A percentile compares a stretch with the other conserved stretches of the same genome.
Evolutionary conservation across 768 basidiomycete genomes (phyloP).

Genomic region (Suillus placidus): DNA sequence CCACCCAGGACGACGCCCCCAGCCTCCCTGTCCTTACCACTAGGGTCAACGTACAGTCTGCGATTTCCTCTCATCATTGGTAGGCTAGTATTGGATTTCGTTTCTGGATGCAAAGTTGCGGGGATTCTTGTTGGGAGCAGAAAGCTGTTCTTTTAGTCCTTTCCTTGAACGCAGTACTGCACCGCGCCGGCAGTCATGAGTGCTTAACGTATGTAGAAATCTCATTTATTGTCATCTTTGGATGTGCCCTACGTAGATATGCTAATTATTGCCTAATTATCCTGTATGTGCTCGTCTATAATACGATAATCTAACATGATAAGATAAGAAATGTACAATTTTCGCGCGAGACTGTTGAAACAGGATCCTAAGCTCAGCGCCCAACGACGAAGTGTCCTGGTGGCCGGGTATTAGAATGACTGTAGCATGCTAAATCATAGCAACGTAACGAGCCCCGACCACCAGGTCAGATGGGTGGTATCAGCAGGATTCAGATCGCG

Average conservation of each 20-base stretch:
- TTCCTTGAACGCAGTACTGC: background rate
- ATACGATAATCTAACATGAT: too few species aligned
- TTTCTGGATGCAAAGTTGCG: background rate
- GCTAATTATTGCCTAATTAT: too few species aligned
- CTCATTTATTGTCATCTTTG: too few species aligned
- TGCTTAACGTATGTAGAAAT: constrained; percentile 6
- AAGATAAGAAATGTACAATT: too few species aligned
- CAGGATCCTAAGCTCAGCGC: too few species aligned
- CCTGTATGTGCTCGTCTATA: too few species aligned
- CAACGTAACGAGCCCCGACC: constrained; percentile 40
- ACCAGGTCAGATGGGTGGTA: constrained; percentile 54
- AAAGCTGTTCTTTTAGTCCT: background rate
- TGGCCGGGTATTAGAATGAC: background rate
- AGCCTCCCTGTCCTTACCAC: background rate
- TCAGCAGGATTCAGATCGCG: constrained; percentile 31
- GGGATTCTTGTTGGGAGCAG: background rate
- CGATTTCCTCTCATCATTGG: background rate
- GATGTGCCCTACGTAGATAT: background rate
- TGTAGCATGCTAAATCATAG: background rate
- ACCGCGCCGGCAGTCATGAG: background rate
- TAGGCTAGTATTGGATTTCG: background rate
- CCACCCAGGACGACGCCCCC: background rate
- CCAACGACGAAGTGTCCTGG: background rate
- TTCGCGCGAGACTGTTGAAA: too few species aligned
- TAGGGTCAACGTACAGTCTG: background rate